Percentiles rank a stretch among this genome's conserved stretches.
Conservation (phyloP, 148 eudicot species). For the Gaultheria prostrata region DNA sequence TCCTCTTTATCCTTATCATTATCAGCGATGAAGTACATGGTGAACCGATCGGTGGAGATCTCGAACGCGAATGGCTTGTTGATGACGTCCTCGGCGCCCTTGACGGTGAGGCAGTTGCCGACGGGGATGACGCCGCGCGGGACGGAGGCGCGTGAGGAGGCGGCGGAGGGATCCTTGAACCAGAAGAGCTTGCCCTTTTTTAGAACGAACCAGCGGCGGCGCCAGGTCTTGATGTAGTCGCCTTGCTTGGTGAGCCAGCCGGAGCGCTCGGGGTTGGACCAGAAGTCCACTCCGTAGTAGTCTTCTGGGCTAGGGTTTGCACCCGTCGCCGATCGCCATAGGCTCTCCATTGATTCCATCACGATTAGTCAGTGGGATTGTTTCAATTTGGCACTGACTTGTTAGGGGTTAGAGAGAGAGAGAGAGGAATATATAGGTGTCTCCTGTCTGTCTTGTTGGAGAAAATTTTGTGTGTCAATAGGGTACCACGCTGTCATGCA, state of each 20-base stretch:
- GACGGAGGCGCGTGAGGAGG: conserved; percentile 33
- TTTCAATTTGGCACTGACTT: background rate
- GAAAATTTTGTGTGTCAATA: no score
- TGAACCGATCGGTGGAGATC: conserved; percentile 53
- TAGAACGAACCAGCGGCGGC: conserved; percentile 78
- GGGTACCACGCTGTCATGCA: no score
- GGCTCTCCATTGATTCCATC: conserved; percentile 36
- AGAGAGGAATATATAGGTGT: background rate
- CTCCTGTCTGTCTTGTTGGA: background rate
- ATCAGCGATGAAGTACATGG: conserved; percentile 87
- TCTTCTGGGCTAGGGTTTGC: conserved; percentile 26
- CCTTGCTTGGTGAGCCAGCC: conserved; percentile 92
- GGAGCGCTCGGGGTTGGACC: conserved; percentile 63
- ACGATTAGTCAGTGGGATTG: background rate
- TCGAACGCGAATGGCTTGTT: conserved; percentile 62
- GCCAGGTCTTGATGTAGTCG: conserved; percentile 95
- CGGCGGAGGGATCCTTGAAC: conserved; percentile 68
- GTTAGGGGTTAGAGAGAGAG: background rate
- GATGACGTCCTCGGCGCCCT: conserved; percentile 78
- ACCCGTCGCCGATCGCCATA: conserved; percentile 62
- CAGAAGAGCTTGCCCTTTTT: conserved; percentile 78
- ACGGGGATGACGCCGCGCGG: conserved; percentile 80
- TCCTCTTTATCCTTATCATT: conserved; percentile 87
- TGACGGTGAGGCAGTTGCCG: conserved; percentile 58
- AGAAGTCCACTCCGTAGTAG: conserved; percentile 56